Base-by-base conservation (phyloP, 2,329 filamentous ascomycete genomes). In the Apiospora rasikravindrae region DNA sequence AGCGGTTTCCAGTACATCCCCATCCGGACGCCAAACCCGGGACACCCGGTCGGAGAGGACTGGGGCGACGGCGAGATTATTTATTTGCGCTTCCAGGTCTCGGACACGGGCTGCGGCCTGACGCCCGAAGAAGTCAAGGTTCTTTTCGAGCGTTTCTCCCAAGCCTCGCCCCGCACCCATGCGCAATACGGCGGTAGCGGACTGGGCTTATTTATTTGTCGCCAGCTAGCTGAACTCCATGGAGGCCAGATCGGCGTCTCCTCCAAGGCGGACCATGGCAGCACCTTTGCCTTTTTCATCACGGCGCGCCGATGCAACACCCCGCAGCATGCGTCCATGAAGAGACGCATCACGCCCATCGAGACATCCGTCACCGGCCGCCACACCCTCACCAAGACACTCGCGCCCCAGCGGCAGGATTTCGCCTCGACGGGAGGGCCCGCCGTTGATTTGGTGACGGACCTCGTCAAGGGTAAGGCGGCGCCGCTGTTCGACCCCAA, bases 91-190 rank as follows among this genome's bases (percentile, higher is more conserved):
- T 84, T 93, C 76, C 86, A 88, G 10, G 90, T 93, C 1, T 85
- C 87, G 71, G 91, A 93, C 75, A 92, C 90, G 0, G 91, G 91
- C 0, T 88, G 90, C 33, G 90, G 90, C 0, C 84, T 93, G 16
- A 88, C 83, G 2, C 84, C 87, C 0, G 86, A 89, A 67, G 91
- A 92, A 76, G 91, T 89, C 79, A 91, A 90, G 73, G 82, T 90
- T 11, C 84, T 93, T 0, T 93, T 93, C 76, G 87, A 91, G 72
- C 85, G 91, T 0, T 93, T 93, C 80, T 90, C 89, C 6, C 91
- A 93, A 80, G 91, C 91, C 0, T 82, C 79, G 0, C 83, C 83
- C 0, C 77, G 82, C 40, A 85, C 83, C 0, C 83, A 85, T 72
- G 88, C 91, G 0, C 88, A 90, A 74, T 92, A 92, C 71, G 90